Conservation (phyloP, 73 alveolate genomes). For the Symbiodinium natans region DNA sequence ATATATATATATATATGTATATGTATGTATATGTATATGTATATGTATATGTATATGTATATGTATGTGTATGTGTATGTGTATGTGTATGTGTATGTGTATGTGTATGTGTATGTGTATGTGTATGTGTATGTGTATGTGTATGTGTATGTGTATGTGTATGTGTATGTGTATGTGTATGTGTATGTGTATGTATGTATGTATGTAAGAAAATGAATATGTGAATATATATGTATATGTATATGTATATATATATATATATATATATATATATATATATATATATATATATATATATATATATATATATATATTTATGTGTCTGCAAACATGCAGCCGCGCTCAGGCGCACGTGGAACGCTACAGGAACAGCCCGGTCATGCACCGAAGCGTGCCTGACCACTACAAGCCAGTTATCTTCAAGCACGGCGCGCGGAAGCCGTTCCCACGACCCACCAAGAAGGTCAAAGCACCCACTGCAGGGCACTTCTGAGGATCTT, state of each 20-base stretch:
- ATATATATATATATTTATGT: too few relatives aligned
- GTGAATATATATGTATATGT: background rate
- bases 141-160: too few relatives aligned
- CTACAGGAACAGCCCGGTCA: conserved; percentile 65
- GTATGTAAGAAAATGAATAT: background rate
- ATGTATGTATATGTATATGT: background rate
- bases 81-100: background rate
- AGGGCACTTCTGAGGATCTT: background rate
- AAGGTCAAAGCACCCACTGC: conserved; percentile 72
- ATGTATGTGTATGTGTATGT: background rate
- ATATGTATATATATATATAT: too few relatives aligned
- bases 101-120: background rate
- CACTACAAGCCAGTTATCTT: conserved; percentile 47
- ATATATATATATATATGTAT: background rate
- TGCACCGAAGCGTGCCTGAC: conserved; percentile 43
- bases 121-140: background rate
- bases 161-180: too few relatives aligned
- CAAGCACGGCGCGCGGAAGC: conserved; percentile 23
- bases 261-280: too few relatives aligned
- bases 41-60: background rate
- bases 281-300: too few relatives aligned
- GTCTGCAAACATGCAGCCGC: too few relatives aligned
- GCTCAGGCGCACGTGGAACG: too few relatives aligned
- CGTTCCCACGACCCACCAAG: conserved; percentile 72
- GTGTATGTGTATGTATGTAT: background rate